Evolutionary conservation across 1,284 basidiomycete genomes (phyloP), one percentile per base, ranked within the genome.

Genomic region (Mycosarcoma maydis): DNA sequence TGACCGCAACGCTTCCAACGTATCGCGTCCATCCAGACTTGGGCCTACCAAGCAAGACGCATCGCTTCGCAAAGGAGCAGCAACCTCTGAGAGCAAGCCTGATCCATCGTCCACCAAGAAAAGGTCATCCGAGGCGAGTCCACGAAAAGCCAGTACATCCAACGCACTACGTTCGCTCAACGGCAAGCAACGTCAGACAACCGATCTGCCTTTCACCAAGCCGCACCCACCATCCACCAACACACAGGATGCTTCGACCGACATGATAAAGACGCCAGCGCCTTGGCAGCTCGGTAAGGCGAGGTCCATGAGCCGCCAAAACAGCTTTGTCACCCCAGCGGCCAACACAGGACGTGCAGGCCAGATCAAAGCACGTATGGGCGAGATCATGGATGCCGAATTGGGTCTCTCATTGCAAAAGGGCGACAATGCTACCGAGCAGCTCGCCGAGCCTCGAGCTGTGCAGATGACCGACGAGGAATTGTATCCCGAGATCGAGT

Each of bases 401-500:
- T 48, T 68, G 53, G 64, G 73, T 0, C 34, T 70, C 8, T 64
- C 57, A 42, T 34, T 55, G 29, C 55, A 52, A n/a, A 62, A 62
- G 33, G 51, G 33, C 20, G 55, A 62, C 39, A 54, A 39, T n/a
- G 59, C 40, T 6, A 49, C 50, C 11, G 55, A 55, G 5, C 59
- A 62, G 26, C 44, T 37, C 23, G 49, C 45, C 4, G 41, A 56
- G 24, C 36, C 51, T 53, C 49, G 45, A 33, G 45, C 16, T 7
- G 51, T 49, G 30, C 58, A 58, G 17, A 17, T 76, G 56, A 68
- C 66, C 4, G 76, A 76, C 29, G 76, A 78, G 22, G 76, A 78
- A 33, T 49, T 70, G 52, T 77, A 74, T 36, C 77, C 77, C 9
- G 72, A 74, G 52, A 75, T 78, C 44, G 77, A 75, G 32, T 69